Percentiles rank a stretch among this genome's conserved stretches.
These are phyloP conservation scores for Dactylonectria estremocensis DNA, from an alignment of 2,329 filamentous ascomycete species.

Conservation along the genomic window DNA sequence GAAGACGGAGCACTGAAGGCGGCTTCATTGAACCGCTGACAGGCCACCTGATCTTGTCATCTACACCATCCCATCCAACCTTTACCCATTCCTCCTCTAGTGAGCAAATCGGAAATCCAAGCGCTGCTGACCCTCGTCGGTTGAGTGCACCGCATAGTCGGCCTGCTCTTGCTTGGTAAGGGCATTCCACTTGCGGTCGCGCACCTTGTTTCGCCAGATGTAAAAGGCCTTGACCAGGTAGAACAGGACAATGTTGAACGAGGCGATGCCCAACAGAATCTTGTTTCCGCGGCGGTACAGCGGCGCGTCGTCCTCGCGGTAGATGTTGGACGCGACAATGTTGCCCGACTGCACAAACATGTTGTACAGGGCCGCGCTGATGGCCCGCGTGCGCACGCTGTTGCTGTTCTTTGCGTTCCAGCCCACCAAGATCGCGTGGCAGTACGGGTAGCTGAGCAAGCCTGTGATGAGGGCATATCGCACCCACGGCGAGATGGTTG, in stretches of 20 bases:
- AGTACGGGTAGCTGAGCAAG: constrained; percentile 64
- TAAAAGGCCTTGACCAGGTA: constrained; percentile 63
- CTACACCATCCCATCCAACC: not conserved
- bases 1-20: not conserved
- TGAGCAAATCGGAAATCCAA: constrained; percentile 69
- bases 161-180: constrained; percentile 62
- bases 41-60: not conserved
- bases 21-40: not conserved
- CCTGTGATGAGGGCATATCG: constrained; percentile 56
- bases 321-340: constrained; percentile 61
- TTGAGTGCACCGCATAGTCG: constrained; percentile 64
- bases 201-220: constrained; percentile 62
- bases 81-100: constrained; percentile 44
- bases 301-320: constrained; percentile 67
- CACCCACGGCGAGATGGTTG: constrained; percentile 58
- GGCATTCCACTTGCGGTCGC: constrained; percentile 60
- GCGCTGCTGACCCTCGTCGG: constrained; percentile 68
- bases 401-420: constrained; percentile 75
- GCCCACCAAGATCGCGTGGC: constrained; percentile 64
- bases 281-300: constrained; percentile 66
- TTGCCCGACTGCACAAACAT: constrained; percentile 63
- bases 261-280: constrained; percentile 63
- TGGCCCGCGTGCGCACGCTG: constrained; percentile 73
- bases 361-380: constrained; percentile 75
- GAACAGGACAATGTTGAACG: constrained; percentile 63